These are phyloP conservation scores for Aquilaria malaccensis DNA, from an alignment of 345 rosid genomes.

Conservation along the genomic window DNA sequence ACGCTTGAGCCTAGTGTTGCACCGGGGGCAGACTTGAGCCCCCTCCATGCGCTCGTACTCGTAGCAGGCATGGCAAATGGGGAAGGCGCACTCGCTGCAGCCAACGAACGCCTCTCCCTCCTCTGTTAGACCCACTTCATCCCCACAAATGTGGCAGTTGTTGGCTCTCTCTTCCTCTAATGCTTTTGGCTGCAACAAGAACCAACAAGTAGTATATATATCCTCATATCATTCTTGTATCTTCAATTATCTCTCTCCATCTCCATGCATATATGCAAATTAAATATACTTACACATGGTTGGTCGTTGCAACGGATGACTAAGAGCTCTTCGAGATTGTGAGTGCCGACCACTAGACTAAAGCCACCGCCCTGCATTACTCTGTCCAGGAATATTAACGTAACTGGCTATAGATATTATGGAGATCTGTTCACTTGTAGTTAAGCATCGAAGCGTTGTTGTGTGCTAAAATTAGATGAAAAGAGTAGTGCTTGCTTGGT, in stretches of 20 bases:
- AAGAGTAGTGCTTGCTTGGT: too few species aligned
- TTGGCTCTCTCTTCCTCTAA: slow-evolving; percentile 23
- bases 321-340: slow-evolving; percentile 39
- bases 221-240: neutral
- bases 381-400: too few species aligned
- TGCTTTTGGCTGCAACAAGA: slow-evolving; percentile 21
- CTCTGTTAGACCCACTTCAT: slow-evolving; percentile 29
- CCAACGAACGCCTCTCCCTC: slow-evolving; percentile 47
- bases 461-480: too few species aligned
- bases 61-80: slow-evolving; percentile 53
- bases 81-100: slow-evolving; percentile 58
- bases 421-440: too few species aligned
- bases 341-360: slow-evolving; percentile 52
- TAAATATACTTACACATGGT: slow-evolving; percentile 19
- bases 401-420: too few species aligned
- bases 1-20: slow-evolving; percentile 57
- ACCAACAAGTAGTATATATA: neutral
- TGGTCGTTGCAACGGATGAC: slow-evolving; percentile 26
- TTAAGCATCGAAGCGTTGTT: too few species aligned
- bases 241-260: neutral
- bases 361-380: slow-evolving; percentile 25
- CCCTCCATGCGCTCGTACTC: slow-evolving; percentile 56
- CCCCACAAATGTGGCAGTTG: slow-evolving; percentile 44
- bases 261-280: neutral
- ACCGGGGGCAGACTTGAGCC: slow-evolving; percentile 48